Percentiles rank a stretch among this genome's conserved stretches.
Conservation (phyloP, 345 rosid species). For the Acer yangbiense region DNA sequence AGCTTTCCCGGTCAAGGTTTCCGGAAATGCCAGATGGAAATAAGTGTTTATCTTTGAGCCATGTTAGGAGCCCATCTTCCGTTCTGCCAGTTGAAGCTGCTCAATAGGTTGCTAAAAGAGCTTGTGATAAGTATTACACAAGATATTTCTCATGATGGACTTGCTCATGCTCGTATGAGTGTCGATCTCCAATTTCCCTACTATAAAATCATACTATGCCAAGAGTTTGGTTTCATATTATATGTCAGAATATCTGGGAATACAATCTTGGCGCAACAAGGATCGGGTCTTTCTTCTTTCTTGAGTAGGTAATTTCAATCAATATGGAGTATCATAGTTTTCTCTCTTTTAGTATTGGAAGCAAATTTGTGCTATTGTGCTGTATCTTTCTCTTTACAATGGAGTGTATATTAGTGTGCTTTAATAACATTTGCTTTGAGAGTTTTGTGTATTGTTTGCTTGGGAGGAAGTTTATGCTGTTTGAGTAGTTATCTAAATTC, state of each 20-base stretch:
- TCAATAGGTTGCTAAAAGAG: neutral
- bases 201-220: conserved; percentile 7
- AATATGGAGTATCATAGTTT: neutral
- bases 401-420: no score
- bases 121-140: conserved; percentile 8
- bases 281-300: conserved; percentile 6
- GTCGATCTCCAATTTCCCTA: neutral
- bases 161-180: neutral
- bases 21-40: conserved; percentile 19
- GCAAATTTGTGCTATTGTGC: conserved; percentile 14
- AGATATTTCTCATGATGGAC: neutral
- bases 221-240: conserved; percentile 8
- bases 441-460: no score
- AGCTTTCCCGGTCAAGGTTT: conserved; percentile 11
- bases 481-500: no score
- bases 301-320: conserved; percentile 8
- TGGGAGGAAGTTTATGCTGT: no score
- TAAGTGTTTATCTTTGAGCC: neutral
- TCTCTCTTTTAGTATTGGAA: conserved; percentile 9
- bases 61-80: conserved; percentile 9
- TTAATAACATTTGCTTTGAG: no score
- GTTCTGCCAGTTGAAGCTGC: conserved; percentile 13
- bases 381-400: no score
- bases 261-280: neutral
- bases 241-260: neutral